phyloP scores from a whole-genome alignment of 257 asterid species.

The Scutellaria galericulata region DNA sequence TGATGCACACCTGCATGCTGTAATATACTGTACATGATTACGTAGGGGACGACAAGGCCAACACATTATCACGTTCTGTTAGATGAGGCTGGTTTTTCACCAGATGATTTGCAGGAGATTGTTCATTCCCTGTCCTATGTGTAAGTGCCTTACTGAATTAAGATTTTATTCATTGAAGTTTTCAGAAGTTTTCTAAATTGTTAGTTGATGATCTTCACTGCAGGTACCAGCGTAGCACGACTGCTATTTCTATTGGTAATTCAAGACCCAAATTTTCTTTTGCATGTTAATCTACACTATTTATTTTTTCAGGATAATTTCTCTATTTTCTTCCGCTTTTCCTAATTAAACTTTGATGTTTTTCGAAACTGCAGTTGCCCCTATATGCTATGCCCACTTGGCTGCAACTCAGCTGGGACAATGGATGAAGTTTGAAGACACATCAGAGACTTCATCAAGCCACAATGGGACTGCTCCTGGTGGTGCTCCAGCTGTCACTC shows the following conservation, averaged over 20 bases:
- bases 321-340: too few relatives aligned
- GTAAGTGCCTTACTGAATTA: slow-evolving; percentile 45
- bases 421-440: slow-evolving; percentile 88
- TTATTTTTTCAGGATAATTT: too few relatives aligned
- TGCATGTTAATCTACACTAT: neutral
- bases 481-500: slow-evolving; percentile 64
- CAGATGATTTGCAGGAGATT: slow-evolving; percentile 84
- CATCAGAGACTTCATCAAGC: slow-evolving; percentile 86
- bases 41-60: slow-evolving; percentile 75
- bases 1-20: neutral
- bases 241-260: slow-evolving; percentile 90
- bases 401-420: slow-evolving; percentile 91
- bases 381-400: slow-evolving; percentile 88
- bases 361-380: slow-evolving; percentile 68
- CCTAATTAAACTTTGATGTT: neutral
- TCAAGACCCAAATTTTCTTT: neutral
- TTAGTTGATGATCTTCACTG: neutral
- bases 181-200: neutral
- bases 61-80: slow-evolving; percentile 77
- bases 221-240: slow-evolving; percentile 98
- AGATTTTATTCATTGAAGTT: neutral
- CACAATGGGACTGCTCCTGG: slow-evolving; percentile 63
- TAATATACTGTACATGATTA: neutral
- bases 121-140: slow-evolving; percentile 85
- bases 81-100: slow-evolving; percentile 71